Conservation (phyloP, 1,139 yeast species). For the Petasospora rhodanensis region DNA sequence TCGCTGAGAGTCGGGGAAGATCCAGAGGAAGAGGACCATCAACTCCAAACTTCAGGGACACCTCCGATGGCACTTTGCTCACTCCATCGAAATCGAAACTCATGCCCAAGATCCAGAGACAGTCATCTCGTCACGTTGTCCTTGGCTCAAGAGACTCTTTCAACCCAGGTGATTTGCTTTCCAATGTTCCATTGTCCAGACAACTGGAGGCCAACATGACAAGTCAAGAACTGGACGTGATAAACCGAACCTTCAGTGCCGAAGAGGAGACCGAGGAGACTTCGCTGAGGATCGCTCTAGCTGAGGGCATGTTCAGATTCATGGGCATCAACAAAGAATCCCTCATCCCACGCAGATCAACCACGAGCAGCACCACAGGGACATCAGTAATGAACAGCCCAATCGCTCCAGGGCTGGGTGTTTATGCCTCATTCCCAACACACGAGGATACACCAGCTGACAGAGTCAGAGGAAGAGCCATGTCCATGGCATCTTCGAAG, state of each 20-base stretch:
- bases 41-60: too few species aligned
- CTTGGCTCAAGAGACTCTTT: constrained; percentile 43
- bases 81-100: constrained; percentile 8
- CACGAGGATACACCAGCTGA: background rate
- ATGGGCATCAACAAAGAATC: constrained; percentile 59
- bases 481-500: constrained; percentile 16
- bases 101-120: constrained; percentile 14
- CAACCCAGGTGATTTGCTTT: constrained; percentile 81
- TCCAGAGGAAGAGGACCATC: too few species aligned
- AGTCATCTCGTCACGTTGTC: constrained; percentile 59
- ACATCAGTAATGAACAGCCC: constrained; percentile 23
- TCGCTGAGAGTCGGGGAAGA: background rate
- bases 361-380: constrained; percentile 6
- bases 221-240: constrained; percentile 29
- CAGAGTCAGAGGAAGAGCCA: constrained; percentile 9
- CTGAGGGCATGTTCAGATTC: constrained; percentile 68
- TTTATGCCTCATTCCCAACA: constrained; percentile 15
- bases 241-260: constrained; percentile 45
- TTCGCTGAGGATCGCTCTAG: constrained; percentile 62
- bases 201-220: constrained; percentile 29
- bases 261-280: constrained; percentile 78
- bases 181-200: constrained; percentile 76
- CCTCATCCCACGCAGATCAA: constrained; percentile 26
- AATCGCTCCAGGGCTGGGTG: constrained; percentile 16
- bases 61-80: constrained; percentile 7